Base-by-base conservation (phyloP, 768 basidiomycete genomes). In the Chalciporus chontae region DNA sequence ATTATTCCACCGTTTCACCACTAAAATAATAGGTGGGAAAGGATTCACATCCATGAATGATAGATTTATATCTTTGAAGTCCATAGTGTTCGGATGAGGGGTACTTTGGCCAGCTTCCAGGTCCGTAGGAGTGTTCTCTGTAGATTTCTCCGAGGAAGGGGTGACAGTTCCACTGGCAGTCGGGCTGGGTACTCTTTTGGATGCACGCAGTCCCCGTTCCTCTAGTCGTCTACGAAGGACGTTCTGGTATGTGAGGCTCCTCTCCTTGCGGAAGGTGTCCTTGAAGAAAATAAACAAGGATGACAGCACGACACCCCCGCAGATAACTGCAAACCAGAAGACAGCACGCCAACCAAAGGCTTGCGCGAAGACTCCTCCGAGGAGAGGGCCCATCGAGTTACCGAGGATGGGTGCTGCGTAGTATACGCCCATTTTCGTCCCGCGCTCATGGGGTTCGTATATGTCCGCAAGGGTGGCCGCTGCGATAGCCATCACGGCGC, bases 211-310 rank as follows among this genome's bases (percentile, higher is more conserved):
- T 14, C 45, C 54, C 17, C 50, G 54, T 13, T 64, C 65, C 39
- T 65, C 63, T 9, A 73, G 44, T 18, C 75, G 72, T 42, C 70
- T 70, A 53, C 73, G 76, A 45, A 89, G 69, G 1, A 83, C 79
- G 21, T 74, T 74, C 61, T 90, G 89, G 62, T 94, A 96, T 1
- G 80, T 77, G 14, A 87, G 67, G 48, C 90, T 93, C 43, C 93
- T 83, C 61, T 94, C 89, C 54, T 77, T 75, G 19, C 92, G 77
- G 69, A 88, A 94, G 0, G 87, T 91, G 60, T 95, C 91, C 52
- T 79, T 79, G 72, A 93, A 89, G 63, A 84, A 72, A 15, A 83
- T 58, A 21, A 84, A 47, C 64, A 90, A 85, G 17, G 72, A 65
- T 27, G 83, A n/a, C 47, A 79, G 71, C 40, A 77, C 78, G 13